Percentiles rank a stretch among this genome's conserved stretches.
phyloP scores from a whole-genome alignment of 495 filamentous ascomycete species.

The Lophiostoma macrostomum region DNA sequence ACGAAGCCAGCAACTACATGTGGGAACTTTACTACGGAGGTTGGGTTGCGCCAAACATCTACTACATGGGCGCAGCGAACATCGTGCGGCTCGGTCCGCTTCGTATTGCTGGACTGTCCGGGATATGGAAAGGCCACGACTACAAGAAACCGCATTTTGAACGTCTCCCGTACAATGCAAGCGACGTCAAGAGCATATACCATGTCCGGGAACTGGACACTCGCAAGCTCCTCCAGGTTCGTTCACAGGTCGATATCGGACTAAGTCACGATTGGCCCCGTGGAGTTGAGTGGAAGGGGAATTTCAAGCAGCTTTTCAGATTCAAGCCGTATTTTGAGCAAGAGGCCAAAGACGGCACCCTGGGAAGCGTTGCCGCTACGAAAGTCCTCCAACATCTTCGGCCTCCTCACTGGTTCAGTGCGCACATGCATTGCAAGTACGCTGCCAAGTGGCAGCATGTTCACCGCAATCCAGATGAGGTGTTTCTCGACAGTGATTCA shows the following conservation, averaged over 20 bases:
- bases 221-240: constrained; percentile 80
- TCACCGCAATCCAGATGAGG: too few relatives aligned
- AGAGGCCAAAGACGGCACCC: constrained; percentile 67
- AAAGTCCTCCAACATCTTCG: constrained; percentile 76
- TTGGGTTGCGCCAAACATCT: constrained; percentile 96
- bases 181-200: constrained; percentile 75
- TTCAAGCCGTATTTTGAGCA: constrained; percentile 68
- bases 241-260: constrained; percentile 80
- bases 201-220: constrained; percentile 88
- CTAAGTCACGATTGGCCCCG: constrained; percentile 95
- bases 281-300: constrained; percentile 70
- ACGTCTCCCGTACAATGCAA: constrained; percentile 73
- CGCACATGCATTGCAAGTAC: constrained; percentile 87
- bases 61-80: constrained; percentile 90
- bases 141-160: constrained; percentile 80
- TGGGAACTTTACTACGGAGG: constrained; percentile 94
- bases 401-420: constrained; percentile 89
- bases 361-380: constrained; percentile 75
- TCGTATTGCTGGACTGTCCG: constrained; percentile 85
- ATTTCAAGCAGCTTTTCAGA: constrained; percentile 59
- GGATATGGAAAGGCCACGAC: constrained; percentile 87
- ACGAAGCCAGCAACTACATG: constrained; percentile 83
- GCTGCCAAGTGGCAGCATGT: constrained; percentile 67
- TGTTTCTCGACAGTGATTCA: too few relatives aligned
- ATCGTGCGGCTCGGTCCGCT: constrained; percentile 77